phyloP scores from a whole-genome alignment of 768 basidiomycete genomes.

The Sarcodon sp. region DNA sequence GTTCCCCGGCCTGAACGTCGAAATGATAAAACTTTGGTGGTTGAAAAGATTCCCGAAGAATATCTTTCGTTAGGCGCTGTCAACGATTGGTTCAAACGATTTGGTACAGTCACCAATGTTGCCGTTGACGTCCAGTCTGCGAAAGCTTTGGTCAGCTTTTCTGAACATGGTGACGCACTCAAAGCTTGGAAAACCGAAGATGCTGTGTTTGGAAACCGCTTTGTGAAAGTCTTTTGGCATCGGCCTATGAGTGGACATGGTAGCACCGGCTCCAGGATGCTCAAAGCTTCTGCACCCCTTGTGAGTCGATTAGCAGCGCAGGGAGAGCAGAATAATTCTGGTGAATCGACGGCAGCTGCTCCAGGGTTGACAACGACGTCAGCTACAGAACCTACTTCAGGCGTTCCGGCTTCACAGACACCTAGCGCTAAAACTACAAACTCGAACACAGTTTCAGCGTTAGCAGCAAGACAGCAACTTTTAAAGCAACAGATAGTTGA shows the following conservation, averaged over 20 bases:
- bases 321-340: conserved; percentile 8
- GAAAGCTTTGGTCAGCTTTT: conserved; percentile 84
- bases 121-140: conserved; percentile 64
- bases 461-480: conserved; percentile 64
- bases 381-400: conserved; percentile 11
- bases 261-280: conserved; percentile 56
- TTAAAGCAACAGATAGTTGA: conserved; percentile 77
- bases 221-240: conserved; percentile 96
- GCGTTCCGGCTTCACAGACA: conserved; percentile 24
- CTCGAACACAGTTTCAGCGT: conserved; percentile 27
- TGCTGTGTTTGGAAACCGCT: conserved; percentile 89
- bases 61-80: conserved; percentile 68
- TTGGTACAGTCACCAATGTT: conserved; percentile 87
- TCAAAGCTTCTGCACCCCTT: conserved; percentile 71
- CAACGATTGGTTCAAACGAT: conserved; percentile 83
- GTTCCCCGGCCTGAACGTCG: conserved; percentile 41
- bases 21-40: conserved; percentile 73
- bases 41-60: conserved; percentile 88
- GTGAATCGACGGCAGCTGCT: conserved; percentile 10
- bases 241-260: conserved; percentile 88
- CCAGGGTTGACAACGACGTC: conserved; percentile 6
- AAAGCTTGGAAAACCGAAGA: conserved; percentile 89
- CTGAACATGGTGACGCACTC: conserved; percentile 70
- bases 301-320: conserved; percentile 49
- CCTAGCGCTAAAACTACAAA: conserved; percentile 14